Evolutionary conservation across 208 protist genomes (phyloP), one percentile per base, ranked within the genome.

Genomic region (Crithidia thermophila): DNA sequence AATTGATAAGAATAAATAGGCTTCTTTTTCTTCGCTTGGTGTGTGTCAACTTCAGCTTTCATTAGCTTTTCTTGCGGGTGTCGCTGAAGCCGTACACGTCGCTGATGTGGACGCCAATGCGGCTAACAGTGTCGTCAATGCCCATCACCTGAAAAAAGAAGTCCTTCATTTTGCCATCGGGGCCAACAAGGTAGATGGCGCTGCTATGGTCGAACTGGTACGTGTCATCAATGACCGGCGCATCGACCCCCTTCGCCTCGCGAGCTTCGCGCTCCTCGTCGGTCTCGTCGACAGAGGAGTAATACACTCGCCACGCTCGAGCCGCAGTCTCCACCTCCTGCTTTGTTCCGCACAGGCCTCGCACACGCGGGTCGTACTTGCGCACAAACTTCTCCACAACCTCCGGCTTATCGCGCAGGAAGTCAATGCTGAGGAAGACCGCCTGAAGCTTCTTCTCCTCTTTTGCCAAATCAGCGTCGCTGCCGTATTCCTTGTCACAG

Each of bases 141-240:
- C 87, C 85, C 86, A 95, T 95, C 42, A 93, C 90, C 50, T 84
- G 77, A 62, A 93, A 93, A 63, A 92, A 93, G 52, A 95, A 95
- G 72, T 95, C 90, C 56, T 90, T 90, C 83, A 95, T 87, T 49
- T 95, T 93, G 10, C 90, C 87, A 64, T 95, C 87, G 10, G 87
- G 86, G 0, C 87, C 86, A 1, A 95, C 90, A 18, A 95, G 75
- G 42, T 93, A 95, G 27, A 95, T 88, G 42, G 87, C 84, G 53
- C 86, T 90, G 75, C 87, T 93, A 71, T 95, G 90, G 58, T 95
- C 90, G 53, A 95, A 89, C 68, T 95, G 90, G 55, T 88, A 95
- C 4, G 82, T 87, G 71, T 94, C 88, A 39, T 94, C 88, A 11
- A 90, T 68, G 1, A 30, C 49, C 27, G 84, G 81, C 13, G 72